Evolutionary conservation across 148 eudicot species (phyloP), one percentile per base, ranked within the genome.

Genomic region (Rhododendron vialii): DNA sequence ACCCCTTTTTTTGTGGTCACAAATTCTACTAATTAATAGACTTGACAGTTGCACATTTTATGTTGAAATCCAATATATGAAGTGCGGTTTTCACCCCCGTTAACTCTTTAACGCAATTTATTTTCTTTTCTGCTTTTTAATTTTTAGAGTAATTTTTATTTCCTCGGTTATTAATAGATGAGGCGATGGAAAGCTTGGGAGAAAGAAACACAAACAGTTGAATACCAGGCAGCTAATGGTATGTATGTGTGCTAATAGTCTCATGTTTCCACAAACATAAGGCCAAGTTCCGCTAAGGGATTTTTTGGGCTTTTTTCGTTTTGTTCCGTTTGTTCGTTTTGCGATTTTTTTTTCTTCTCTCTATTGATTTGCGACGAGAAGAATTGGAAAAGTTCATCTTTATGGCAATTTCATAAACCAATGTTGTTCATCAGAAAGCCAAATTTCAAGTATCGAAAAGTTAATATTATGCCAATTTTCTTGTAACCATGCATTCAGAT

Each of bases 171-270:
- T 26, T 50, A 14, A 1, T 53, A 91, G 93, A 91, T 91, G 91
- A 85, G 67, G 67, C 88, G 89, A 26, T 91, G 93, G 93, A 89
- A 89, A 85, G 75, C 53, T 67, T 91, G 93, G 93, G 93, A 91
- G 81, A 85, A 87, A 84, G 93, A 91, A 88, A 91, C 93, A 36
- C 88, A 88, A 61, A 89, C 90, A 45, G 59, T 88, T n/a, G 90
- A 91, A 81, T 91, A 91, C 76, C 65, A 61, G 83, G 90, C 87
- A 26, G 90, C 88, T 76, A 91, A 91, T 83, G 93, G 93, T 91
- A 90, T 24, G 24, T 38, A 35, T 53, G 14, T 53, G 41, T n/a
- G 18, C 74, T 36, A 24, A 33, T 28, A 3, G 1, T 43, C 30
- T 14, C 30, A 4, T 43, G 11, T 47, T 47, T 47, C 45, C 0